A percentile compares a stretch with the other conserved stretches of the same genome.
These are phyloP conservation scores for Canna indica DNA, from an alignment of 176 grass and related monocot species.

Conservation along the genomic window DNA sequence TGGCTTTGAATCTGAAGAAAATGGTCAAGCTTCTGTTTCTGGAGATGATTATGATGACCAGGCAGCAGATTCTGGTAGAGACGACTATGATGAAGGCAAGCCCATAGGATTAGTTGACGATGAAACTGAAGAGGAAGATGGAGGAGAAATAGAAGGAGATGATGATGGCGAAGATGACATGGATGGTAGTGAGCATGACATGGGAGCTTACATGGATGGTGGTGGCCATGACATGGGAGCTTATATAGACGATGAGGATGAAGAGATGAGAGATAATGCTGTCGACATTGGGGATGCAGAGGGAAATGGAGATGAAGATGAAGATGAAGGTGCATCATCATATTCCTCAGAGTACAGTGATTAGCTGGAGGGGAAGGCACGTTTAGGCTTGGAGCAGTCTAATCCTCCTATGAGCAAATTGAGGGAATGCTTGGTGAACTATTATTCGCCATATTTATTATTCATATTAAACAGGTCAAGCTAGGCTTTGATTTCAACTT, in stretches of 20 bases:
- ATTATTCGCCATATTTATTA: too few species aligned
- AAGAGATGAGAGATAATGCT: slow-evolving; percentile 21
- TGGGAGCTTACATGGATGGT: slow-evolving; percentile 40
- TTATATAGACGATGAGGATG: slow-evolving; percentile 42
- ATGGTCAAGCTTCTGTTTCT: slow-evolving; percentile 42
- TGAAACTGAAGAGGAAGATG: slow-evolving; percentile 20
- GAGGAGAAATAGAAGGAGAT: not conserved
- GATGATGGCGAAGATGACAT: slow-evolving; percentile 29
- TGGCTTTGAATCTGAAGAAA: slow-evolving; percentile 30
- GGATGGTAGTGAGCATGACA: not conserved
- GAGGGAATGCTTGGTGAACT: too few species aligned
- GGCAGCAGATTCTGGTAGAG: slow-evolving; percentile 32
- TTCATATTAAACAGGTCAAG: too few species aligned
- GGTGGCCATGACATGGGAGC: slow-evolving; percentile 26
- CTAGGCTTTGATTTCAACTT: too few species aligned
- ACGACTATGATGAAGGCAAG: slow-evolving; percentile 28
- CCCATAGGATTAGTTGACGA: slow-evolving; percentile 36
- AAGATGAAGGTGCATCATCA: slow-evolving; percentile 26
- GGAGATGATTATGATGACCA: slow-evolving; percentile 52
- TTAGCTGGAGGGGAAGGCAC: not conserved
- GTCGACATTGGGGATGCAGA: slow-evolving; percentile 44
- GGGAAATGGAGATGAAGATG: slow-evolving; percentile 40
- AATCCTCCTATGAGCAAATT: too few species aligned
- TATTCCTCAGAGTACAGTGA: slow-evolving; percentile 63
- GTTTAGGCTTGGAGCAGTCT: not conserved